Conservation (phyloP, 108 stramenopile genomes). For the Aurantiochytrium sp. region DNA sequence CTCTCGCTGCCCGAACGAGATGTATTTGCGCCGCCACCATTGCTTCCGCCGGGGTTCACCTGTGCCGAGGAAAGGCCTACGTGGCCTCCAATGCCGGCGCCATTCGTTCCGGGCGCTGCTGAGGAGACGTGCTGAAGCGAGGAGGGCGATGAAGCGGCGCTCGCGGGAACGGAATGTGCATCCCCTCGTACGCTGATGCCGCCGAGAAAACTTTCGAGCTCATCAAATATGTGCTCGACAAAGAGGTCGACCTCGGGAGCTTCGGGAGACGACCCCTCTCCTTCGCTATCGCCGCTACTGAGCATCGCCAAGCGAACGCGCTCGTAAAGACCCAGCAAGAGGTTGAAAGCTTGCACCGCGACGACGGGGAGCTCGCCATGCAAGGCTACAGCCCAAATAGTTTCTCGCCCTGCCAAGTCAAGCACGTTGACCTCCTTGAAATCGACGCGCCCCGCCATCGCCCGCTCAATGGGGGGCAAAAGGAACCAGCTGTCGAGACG, state of each 20-base stretch:
- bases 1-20: not conserved
- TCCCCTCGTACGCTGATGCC: not conserved
- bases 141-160: not conserved
- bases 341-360: not conserved
- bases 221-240: not conserved
- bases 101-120: no score
- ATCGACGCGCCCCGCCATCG: not conserved
- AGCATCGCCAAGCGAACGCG: not conserved
- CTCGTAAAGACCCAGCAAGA: not conserved
- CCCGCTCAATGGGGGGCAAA: not conserved
- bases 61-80: no score
- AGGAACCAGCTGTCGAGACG: not conserved
- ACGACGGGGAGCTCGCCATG: not conserved
- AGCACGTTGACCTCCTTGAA: not conserved
- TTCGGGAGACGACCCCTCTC: not conserved
- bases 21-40: no score
- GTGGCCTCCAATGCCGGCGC: no score
- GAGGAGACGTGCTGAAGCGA: not conserved
- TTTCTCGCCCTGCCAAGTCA: not conserved
- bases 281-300: not conserved
- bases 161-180: not conserved
- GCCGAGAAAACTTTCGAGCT: not conserved
- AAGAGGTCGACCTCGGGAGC: not conserved
- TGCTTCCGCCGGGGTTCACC: no score
- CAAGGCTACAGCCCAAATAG: not conserved